A percentile compares a stretch with the other conserved stretches of the same genome.
phyloP scores from a whole-genome alignment of 495 filamentous ascomycete genomes.

The Talaromyces liani region DNA sequence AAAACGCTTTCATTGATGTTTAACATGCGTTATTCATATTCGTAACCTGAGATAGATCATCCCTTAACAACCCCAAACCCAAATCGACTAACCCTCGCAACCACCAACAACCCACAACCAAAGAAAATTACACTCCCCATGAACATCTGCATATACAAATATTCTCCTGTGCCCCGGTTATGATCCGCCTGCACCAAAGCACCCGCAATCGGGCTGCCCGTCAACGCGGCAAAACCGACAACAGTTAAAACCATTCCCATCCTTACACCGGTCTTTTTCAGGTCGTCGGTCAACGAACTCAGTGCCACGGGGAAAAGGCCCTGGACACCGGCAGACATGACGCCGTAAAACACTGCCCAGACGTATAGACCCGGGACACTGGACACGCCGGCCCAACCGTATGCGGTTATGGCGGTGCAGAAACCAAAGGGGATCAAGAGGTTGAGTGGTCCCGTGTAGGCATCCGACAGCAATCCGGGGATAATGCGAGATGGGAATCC shows the following conservation, averaged over 20 bases:
- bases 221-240: slow-evolving; percentile 56
- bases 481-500: slow-evolving; percentile 52
- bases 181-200: slow-evolving; percentile 33
- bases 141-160: slow-evolving; percentile 48
- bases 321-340: slow-evolving; percentile 53
- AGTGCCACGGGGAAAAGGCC: slow-evolving; percentile 49
- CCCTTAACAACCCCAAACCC: slow-evolving; percentile 5
- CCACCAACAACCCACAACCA: slow-evolving; percentile 24
- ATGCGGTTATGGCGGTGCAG: slow-evolving; percentile 34
- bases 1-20: too few species aligned
- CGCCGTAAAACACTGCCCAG: slow-evolving; percentile 49
- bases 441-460: slow-evolving; percentile 48
- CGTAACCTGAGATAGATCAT: neutral
- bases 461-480: slow-evolving; percentile 54
- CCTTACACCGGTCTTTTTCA: slow-evolving; percentile 54
- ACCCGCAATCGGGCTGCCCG: slow-evolving; percentile 63
- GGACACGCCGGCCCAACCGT: slow-evolving; percentile 49
- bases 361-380: slow-evolving; percentile 38
- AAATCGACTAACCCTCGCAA: slow-evolving; percentile 20
- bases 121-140: slow-evolving; percentile 27
- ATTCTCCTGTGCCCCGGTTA: slow-evolving; percentile 16
- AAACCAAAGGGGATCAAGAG: slow-evolving; percentile 37
- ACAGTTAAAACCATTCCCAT: slow-evolving; percentile 70
- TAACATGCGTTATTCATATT: too few species aligned
- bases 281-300: slow-evolving; percentile 48